Base-by-base conservation (phyloP, 768 basidiomycete genomes). In the Collybia sordida region DNA sequence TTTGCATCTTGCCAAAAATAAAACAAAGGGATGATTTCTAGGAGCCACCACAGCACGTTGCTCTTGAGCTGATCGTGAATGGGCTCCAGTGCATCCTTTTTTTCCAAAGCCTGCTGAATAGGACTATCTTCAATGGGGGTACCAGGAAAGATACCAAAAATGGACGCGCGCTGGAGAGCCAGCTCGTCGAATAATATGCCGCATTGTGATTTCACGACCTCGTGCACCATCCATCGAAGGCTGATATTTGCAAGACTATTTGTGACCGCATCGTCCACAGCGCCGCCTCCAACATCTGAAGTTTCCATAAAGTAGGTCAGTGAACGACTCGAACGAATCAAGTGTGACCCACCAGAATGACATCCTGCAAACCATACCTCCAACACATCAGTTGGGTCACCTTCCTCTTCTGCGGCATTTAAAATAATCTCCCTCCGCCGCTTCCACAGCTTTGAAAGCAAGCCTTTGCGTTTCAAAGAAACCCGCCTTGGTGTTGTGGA, bases 331-430 rank as follows among this genome's bases (percentile, higher is more conserved):
- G 2, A 47, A 40, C 36, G 46, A n/a, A 15, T 9, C 39, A 23
- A 6, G 40, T 23, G 3, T 28, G 35, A 65, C 82, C 48, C 51
- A 89, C 88, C 88, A 37, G 68, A 62, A 57, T 91, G 90, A 53
- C 82, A 81, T 1, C 90, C 90, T 5, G 81, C 58, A 57, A 93
- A 93, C 88, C 88, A 93, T 2, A 91, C 88, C 61, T 93, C 90
- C 11, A 83, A 61, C 12, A 89, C 81, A 63, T 90, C 81, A 21
- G 58, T 59, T 22, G 60, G 52, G 8, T 53, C 51, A 23, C 51
- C 41, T 15, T 45, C 37, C 21, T 51, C 52, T 15, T 53, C 54
- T 40, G 9, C 17, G 19, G 47, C 34, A n/a, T 36, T 41, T 4
- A 47, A 36, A 2, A 57, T 8, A 24, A 18, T 52, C 22, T 28